phyloP scores from a whole-genome alignment of 1,284 basidiomycete genomes.

The Moesziomyces globuligerus region DNA sequence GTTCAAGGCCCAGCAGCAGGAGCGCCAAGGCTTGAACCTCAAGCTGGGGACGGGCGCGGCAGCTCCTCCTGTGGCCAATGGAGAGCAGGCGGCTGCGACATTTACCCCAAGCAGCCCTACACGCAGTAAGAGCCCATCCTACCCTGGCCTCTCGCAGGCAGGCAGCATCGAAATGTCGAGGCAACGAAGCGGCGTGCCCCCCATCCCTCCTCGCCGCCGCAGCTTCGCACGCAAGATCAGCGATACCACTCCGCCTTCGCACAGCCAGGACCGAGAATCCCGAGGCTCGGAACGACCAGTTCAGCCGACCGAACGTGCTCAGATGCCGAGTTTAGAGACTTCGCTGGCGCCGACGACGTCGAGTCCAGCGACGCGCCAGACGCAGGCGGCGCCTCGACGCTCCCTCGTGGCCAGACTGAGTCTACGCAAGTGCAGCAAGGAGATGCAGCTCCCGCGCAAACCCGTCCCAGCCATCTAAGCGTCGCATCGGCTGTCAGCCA shows the following conservation, averaged over 20 bases:
- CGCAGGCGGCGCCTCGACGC: constrained; percentile 2
- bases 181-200: constrained; percentile 5
- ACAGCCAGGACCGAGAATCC: neutral
- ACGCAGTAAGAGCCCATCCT: neutral
- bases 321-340: too few species aligned
- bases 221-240: constrained; percentile 12
- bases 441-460: constrained; percentile 4
- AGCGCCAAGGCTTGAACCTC: constrained; percentile 5
- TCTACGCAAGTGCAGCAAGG: constrained; percentile 15
- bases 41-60: constrained; percentile 8
- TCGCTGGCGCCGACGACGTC: too few species aligned
- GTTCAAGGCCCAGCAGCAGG: constrained; percentile 20
- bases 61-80: constrained; percentile 21
- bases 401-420: constrained; percentile 31
- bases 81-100: constrained; percentile 12
- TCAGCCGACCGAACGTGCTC: too few species aligned
- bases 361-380: too few species aligned
- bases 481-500: too few species aligned
- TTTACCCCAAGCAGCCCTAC: constrained; percentile 13
- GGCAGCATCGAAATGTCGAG: neutral
- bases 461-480: constrained; percentile 3
- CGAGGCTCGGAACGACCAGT: too few species aligned
- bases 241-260: neutral
- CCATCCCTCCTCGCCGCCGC: constrained; percentile 26
- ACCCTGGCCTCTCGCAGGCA: too few species aligned